Evolutionary conservation across 805 yeast genomes (phyloP).

Genomic region (Aciculoconidium aculeatum): DNA sequence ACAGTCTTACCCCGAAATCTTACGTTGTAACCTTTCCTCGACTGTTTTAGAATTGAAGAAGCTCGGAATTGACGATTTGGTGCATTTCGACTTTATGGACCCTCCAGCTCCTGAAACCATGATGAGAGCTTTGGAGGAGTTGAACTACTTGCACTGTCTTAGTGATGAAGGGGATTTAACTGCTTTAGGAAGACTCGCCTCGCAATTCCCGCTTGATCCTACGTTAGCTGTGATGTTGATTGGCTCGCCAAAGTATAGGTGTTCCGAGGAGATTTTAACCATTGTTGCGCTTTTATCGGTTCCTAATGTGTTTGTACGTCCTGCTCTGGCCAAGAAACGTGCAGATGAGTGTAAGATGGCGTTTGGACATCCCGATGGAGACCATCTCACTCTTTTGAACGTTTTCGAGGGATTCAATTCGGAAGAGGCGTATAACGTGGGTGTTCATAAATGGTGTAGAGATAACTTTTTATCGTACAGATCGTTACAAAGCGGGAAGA

Average conservation of each 20-base stretch:
- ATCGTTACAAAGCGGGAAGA: slow-evolving; percentile 80
- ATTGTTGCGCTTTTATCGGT: slow-evolving; percentile 88
- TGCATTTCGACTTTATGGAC: slow-evolving; percentile 97
- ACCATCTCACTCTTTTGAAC: slow-evolving; percentile 84
- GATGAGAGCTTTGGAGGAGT: slow-evolving; percentile 98
- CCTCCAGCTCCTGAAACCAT: slow-evolving; percentile 99
- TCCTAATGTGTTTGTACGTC: slow-evolving; percentile 92
- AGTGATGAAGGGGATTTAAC: slow-evolving; percentile 91
- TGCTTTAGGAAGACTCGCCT: slow-evolving; percentile 81
- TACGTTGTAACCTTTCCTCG: slow-evolving; percentile 83
- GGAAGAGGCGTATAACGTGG: slow-evolving; percentile 63
- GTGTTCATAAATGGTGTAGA: slow-evolving; percentile 82
- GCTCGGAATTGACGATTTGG: slow-evolving; percentile 91
- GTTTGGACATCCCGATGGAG: slow-evolving; percentile 93
- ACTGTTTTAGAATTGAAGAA: slow-evolving; percentile 92
- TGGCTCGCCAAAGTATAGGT: slow-evolving; percentile 76
- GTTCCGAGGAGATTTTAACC: slow-evolving; percentile 84
- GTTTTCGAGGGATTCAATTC: slow-evolving; percentile 80
- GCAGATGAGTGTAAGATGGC: slow-evolving; percentile 87
- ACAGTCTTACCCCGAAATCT: slow-evolving; percentile 93
- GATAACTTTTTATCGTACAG: slow-evolving; percentile 82
- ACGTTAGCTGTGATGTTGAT: slow-evolving; percentile 90
- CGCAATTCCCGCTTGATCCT: slow-evolving; percentile 94
- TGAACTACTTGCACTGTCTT: slow-evolving; percentile 83
- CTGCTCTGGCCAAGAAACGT: slow-evolving; percentile 76